A percentile compares a stretch with the other conserved stretches of the same genome.
These are phyloP conservation scores for Neurospora tetrasperma DNA, from an alignment of 495 filamentous ascomycete species.

Conservation along the genomic window DNA sequence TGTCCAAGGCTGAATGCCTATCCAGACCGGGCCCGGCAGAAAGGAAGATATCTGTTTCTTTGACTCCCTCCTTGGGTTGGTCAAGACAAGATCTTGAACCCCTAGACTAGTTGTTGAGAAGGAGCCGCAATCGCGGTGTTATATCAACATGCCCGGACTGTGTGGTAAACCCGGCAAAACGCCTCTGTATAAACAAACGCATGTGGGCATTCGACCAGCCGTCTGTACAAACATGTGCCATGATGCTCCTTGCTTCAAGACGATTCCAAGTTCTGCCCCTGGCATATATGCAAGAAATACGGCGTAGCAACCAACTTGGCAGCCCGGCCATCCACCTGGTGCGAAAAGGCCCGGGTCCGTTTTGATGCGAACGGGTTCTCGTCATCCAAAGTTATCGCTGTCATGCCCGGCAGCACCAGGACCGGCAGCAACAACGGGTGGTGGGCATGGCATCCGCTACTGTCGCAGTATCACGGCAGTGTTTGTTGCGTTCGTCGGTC, in stretches of 20 bases:
- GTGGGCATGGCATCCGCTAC: not conserved
- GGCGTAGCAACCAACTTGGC: not conserved
- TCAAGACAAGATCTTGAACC: not conserved
- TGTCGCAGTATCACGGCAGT: not conserved
- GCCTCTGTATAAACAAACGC: not conserved
- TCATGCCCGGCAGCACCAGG: not conserved
- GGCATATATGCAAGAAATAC: not conserved
- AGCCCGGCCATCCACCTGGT: not conserved
- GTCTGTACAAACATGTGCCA: not conserved
- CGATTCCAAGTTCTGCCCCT: not conserved
- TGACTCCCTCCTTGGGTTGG: not conserved
- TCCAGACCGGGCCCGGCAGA: not conserved
- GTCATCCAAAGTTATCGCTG: constrained; percentile 1
- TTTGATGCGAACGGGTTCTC: constrained; percentile 9
- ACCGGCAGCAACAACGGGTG: not conserved
- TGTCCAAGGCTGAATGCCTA: not conserved
- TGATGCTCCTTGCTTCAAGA: not conserved
- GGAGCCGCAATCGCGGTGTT: not conserved
- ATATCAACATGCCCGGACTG: not conserved
- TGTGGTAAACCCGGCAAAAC: not conserved
- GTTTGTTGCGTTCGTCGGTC: not conserved
- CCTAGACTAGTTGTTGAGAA: not conserved
- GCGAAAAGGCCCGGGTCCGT: not conserved
- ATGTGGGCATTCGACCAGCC: not conserved
- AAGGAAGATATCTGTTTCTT: not conserved